phyloP scores from a whole-genome alignment of 1,139 yeast genomes.

The Williopsis jadinii region DNA sequence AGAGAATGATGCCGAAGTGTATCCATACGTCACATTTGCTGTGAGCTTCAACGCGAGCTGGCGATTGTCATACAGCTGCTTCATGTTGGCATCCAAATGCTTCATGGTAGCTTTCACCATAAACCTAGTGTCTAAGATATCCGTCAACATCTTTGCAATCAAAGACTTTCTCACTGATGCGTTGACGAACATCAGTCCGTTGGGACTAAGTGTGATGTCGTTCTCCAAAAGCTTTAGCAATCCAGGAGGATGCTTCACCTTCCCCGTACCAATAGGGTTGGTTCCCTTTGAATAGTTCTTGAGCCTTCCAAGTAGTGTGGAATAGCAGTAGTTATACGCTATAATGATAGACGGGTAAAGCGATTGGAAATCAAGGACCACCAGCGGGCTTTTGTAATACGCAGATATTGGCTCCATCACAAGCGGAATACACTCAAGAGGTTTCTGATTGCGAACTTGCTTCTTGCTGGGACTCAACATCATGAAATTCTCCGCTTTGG shows the following conservation, averaged over 20 bases:
- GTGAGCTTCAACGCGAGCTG: conserved; percentile 84
- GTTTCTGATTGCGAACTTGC: conserved; percentile 79
- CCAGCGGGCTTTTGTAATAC: conserved; percentile 80
- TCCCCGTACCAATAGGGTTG: conserved; percentile 45
- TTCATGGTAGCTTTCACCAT: conserved; percentile 73
- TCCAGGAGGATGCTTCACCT: conserved; percentile 48
- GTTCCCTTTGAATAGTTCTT: conserved; percentile 41
- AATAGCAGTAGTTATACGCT: conserved; percentile 88
- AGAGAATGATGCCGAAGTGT: conserved; percentile 88
- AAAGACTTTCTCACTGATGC: conserved; percentile 60
- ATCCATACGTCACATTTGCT: conserved; percentile 95
- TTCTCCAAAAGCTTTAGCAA: conserved; percentile 45
- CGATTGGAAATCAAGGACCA: conserved; percentile 90
- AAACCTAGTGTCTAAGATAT: conserved; percentile 71
- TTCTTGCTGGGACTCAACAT: conserved; percentile 73
- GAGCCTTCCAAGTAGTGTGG: conserved; percentile 74
- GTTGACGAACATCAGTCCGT: conserved; percentile 76
- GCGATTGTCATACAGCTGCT: conserved; percentile 60
- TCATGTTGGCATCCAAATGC: conserved; percentile 34
- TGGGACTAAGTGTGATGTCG: conserved; percentile 69
- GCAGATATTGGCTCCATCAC: conserved; percentile 88
- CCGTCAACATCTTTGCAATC: conserved; percentile 78
- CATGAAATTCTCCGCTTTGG: conserved; percentile 68
- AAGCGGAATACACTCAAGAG: conserved; percentile 81
- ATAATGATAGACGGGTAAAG: conserved; percentile 88